phyloP scores from a whole-genome alignment of 2,329 filamentous ascomycete species.

The Tolypocladium inflatum region DNA sequence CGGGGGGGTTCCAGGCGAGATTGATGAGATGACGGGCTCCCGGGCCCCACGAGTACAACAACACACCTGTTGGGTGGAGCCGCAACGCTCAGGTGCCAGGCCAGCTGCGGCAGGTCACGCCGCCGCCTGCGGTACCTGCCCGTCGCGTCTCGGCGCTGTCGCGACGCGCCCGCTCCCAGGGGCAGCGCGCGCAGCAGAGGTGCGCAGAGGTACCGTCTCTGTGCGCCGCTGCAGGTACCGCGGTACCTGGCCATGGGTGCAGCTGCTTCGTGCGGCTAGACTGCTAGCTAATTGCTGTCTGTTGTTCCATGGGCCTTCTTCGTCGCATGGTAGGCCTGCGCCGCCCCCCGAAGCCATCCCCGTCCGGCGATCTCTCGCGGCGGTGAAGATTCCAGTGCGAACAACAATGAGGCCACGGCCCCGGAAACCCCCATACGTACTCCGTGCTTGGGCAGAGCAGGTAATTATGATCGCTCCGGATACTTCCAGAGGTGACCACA shows the following conservation, averaged over 20 bases:
- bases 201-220: neutral
- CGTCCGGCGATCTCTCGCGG: neutral
- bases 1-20: conserved; percentile 13
- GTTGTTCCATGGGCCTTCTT: too few relatives aligned
- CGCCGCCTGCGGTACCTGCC: neutral
- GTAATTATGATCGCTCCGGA: neutral
- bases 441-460: neutral
- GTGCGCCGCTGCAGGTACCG: neutral
- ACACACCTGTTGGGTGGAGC: conserved; percentile 5
- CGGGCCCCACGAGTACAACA: neutral
- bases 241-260: neutral
- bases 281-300: too few relatives aligned
- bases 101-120: conserved; percentile 6
- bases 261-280: neutral
- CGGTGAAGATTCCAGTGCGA: neutral
- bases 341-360: neutral
- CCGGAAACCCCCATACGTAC: neutral
- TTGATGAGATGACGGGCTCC: conserved; percentile 13
- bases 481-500: too few relatives aligned
- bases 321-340: too few relatives aligned
- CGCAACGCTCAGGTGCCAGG: neutral
- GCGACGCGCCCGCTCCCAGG: neutral
- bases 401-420: neutral
- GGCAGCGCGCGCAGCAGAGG: neutral
- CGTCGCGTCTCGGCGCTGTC: neutral